A percentile compares a stretch with the other conserved stretches of the same genome.
Evolutionary conservation across 208 protist species (phyloP).

Genomic region (Blechomonas ayalai): DNA sequence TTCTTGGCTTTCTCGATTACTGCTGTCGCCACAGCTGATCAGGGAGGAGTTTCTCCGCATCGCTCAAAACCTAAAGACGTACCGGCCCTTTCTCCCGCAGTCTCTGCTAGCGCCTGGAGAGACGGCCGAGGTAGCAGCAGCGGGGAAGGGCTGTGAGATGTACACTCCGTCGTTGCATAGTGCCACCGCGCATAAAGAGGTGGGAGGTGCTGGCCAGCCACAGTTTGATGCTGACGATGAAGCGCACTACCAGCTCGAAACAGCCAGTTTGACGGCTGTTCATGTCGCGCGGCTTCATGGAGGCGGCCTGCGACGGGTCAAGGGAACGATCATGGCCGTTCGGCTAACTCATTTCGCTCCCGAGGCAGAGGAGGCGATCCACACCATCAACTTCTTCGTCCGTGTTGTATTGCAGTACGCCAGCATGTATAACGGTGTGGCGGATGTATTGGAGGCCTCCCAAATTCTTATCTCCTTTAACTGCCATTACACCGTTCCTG

Average conservation of each 20-base stretch:
- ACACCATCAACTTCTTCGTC: slow-evolving; percentile 38
- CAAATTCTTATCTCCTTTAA: slow-evolving; percentile 44
- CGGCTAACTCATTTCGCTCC: slow-evolving; percentile 13
- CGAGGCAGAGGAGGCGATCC: slow-evolving; percentile 9
- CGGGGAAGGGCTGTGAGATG: too few species aligned
- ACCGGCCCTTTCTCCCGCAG: slow-evolving; percentile 50
- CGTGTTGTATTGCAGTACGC: slow-evolving; percentile 23
- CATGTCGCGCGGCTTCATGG: neutral
- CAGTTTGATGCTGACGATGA: too few species aligned
- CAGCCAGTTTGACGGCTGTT: neutral
- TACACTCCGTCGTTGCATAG: too few species aligned
- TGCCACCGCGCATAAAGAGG: too few species aligned
- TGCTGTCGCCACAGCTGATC: slow-evolving; percentile 13
- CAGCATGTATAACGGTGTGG: slow-evolving; percentile 24
- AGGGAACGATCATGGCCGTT: slow-evolving; percentile 42
- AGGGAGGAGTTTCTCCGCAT: slow-evolving; percentile 46
- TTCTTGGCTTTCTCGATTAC: slow-evolving; percentile 3
- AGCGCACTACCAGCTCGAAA: too few species aligned
- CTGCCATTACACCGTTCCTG: slow-evolving; percentile 36
- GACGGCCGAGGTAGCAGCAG: neutral
- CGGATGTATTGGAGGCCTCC: slow-evolving; percentile 37
- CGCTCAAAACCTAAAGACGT: slow-evolving; percentile 34
- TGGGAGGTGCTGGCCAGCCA: too few species aligned
- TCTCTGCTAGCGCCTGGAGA: slow-evolving; percentile 21
- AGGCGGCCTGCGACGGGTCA: slow-evolving; percentile 13